Conservation (phyloP, 208 protist species). For the Trypanosoma mega region DNA sequence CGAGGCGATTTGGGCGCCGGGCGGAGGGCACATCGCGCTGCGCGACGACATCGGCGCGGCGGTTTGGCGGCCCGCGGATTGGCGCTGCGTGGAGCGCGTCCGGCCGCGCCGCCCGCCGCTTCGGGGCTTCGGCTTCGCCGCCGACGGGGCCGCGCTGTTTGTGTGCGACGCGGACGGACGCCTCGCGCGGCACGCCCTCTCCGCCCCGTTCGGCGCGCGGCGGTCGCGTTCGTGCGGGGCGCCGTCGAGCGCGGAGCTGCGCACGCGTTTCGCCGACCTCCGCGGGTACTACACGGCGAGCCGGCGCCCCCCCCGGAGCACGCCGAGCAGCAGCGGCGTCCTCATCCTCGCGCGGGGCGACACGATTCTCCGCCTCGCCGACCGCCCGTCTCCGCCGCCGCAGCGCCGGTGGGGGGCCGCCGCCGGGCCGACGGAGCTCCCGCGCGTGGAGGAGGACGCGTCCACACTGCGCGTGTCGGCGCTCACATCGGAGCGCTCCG, state of each 20-base stretch:
- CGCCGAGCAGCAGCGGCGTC: constrained; percentile 13
- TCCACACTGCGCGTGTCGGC: constrained; percentile 53
- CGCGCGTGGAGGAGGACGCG: constrained; percentile 10
- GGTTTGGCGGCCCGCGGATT: constrained; percentile 4
- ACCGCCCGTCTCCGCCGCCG: background rate
- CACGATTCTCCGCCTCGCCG: constrained; percentile 15
- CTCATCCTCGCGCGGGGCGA: constrained; percentile 13
- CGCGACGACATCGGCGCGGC: constrained; percentile 4
- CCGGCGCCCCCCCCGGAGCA: constrained; percentile 26
- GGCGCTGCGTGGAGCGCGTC: background rate
- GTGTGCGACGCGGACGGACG: constrained; percentile 28
- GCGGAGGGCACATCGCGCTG: constrained; percentile 9
- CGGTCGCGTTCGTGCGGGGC: constrained; percentile 47
- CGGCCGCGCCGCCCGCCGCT: background rate
- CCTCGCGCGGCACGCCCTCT: constrained; percentile 19
- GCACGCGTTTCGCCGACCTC: constrained; percentile 59
- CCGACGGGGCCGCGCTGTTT: constrained; percentile 11
- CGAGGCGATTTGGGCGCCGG: constrained; percentile 6
- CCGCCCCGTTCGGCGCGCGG: background rate
- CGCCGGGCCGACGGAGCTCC: constrained; percentile 7
- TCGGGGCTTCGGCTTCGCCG: constrained; percentile 29
- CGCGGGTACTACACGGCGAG: constrained; percentile 53
- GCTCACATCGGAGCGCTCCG: constrained; percentile 44
- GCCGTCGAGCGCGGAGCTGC: constrained; percentile 58
- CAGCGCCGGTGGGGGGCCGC: constrained; percentile 16